Percentiles rank a stretch among this genome's conserved stretches.
phyloP scores from a whole-genome alignment of 495 filamentous ascomycete genomes.

The Penicillium desertorum region DNA sequence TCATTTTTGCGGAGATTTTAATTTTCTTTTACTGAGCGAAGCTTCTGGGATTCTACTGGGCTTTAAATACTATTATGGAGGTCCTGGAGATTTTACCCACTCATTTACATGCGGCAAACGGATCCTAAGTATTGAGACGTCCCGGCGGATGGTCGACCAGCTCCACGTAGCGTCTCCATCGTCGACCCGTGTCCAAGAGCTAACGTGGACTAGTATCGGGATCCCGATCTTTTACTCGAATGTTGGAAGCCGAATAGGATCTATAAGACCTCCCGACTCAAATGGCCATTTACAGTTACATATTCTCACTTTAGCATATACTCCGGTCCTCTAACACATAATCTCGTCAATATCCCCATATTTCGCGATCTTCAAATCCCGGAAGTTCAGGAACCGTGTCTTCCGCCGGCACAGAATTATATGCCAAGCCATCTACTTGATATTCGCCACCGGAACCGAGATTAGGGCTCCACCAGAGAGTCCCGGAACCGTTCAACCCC shows the following conservation, averaged over 20 bases:
- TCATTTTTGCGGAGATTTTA: background rate
- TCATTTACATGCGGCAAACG: background rate
- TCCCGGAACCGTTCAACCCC: slow-evolving; percentile 3
- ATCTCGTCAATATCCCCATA: background rate
- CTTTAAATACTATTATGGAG: slow-evolving; percentile 4
- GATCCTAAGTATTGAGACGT: background rate
- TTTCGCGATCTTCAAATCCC: background rate
- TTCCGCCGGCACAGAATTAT: too few species aligned
- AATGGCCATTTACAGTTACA: background rate
- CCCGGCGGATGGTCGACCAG: background rate
- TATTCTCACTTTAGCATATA: too few species aligned
- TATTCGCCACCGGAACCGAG: slow-evolving; percentile 14
- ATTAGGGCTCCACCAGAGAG: background rate
- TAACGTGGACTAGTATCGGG: background rate
- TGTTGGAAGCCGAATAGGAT: too few species aligned
- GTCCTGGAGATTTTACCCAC: background rate
- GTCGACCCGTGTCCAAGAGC: background rate
- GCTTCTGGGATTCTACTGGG: background rate
- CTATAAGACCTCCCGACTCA: background rate
- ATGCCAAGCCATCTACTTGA: background rate
- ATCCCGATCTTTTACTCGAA: background rate
- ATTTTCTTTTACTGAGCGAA: background rate
- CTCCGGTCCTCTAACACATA: too few species aligned
- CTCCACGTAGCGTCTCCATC: too few species aligned
- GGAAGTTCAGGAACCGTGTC: background rate